Conservation (phyloP, 2,329 filamentous ascomycete genomes). For the Colletotrichum phormii region DNA sequence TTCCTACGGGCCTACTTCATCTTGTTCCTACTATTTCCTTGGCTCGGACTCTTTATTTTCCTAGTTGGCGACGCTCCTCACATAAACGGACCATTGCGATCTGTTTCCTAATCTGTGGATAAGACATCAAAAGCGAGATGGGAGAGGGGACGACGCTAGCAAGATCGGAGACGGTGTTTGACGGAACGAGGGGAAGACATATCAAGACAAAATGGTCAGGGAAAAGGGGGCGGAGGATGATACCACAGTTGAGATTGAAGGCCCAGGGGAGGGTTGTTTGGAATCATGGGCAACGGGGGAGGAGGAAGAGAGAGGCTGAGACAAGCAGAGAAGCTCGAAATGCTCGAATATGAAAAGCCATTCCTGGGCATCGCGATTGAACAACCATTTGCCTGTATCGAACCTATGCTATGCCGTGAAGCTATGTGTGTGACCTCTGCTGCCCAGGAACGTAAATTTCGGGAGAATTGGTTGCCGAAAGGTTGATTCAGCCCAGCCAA, state of each 20-base stretch:
- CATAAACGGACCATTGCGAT: not conserved
- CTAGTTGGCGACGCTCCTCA: not conserved
- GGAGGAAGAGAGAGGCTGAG: conserved; percentile 5
- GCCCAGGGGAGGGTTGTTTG: not conserved
- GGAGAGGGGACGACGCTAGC: not conserved
- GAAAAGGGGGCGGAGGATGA: conserved; percentile 30
- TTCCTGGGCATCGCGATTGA: conserved; percentile 24
- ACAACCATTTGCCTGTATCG: not conserved
- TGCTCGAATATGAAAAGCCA: conserved; percentile 36
- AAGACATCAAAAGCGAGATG: conserved; percentile 16
- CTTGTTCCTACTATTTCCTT: not conserved
- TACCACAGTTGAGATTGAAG: conserved; percentile 30
- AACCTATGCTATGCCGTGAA: not conserved
- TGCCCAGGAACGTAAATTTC: not conserved
- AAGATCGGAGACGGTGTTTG: not conserved
- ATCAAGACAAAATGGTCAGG: not conserved
- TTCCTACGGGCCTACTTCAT: conserved; percentile 13
- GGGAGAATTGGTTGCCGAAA: not conserved
- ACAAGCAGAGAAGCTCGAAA: conserved; percentile 19
- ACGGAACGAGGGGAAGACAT: conserved; percentile 1
- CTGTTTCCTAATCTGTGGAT: conserved; percentile 8
- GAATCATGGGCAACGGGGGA: not conserved
- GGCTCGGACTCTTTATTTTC: not conserved
- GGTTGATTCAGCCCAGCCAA: not conserved
- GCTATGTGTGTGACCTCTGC: not conserved